These are phyloP conservation scores for Penicillium verrucosum DNA, from an alignment of 2,329 filamentous ascomycete genomes.

Conservation along the genomic window DNA sequence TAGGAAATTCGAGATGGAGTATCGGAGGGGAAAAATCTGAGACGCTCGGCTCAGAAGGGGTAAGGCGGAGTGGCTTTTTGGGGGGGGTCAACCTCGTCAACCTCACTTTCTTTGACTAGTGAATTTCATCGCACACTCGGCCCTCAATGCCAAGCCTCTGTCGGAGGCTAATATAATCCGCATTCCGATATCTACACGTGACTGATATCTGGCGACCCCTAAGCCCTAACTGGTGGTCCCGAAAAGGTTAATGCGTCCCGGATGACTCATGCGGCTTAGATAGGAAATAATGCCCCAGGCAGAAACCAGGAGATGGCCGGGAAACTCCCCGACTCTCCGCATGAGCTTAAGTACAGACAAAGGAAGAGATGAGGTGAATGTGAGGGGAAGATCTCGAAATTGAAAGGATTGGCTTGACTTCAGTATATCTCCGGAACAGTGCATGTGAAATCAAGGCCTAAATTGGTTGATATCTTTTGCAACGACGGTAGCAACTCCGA, in stretches of 20 bases:
- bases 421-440: not conserved
- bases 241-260: not conserved
- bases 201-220: constrained; percentile 17
- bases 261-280: not conserved
- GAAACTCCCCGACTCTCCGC: constrained; percentile 8
- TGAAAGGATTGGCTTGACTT: not conserved
- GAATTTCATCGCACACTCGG: constrained; percentile 45
- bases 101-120: constrained; percentile 30
- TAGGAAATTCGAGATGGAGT: constrained; percentile 17
- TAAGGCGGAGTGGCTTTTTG: constrained; percentile 23
- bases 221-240: constrained; percentile 20
- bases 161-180: constrained; percentile 16
- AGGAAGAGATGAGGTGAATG: not conserved
- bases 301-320: not conserved
- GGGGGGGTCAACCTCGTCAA: constrained; percentile 33
- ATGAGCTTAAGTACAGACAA: constrained; percentile 3
- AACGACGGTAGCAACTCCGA: constrained; percentile 15
- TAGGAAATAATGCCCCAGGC: not conserved
- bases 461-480: constrained; percentile 2
- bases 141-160: constrained; percentile 34
- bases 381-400: not conserved
- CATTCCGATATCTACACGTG: constrained; percentile 32
- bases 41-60: constrained; percentile 25
- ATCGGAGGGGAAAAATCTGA: constrained; percentile 9
- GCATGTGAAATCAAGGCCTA: not conserved